Percentiles rank a stretch among this genome's conserved stretches.
These are phyloP conservation scores for Thielaviopsis populi DNA, from an alignment of 2,329 filamentous ascomycete species.

Conservation along the genomic window DNA sequence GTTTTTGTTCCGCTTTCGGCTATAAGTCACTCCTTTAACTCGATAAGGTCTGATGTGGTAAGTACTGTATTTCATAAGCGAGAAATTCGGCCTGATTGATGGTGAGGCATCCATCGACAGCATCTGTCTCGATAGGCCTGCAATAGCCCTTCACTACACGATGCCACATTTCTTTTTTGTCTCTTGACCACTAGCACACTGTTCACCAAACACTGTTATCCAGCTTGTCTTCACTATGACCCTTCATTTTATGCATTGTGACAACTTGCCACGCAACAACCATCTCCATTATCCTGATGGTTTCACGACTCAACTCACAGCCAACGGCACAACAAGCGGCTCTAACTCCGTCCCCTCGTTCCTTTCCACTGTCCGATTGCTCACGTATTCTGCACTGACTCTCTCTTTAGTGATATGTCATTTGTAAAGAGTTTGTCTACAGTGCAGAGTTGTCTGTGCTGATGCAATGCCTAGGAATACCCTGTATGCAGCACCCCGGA, in stretches of 20 bases:
- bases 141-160: too few relatives aligned
- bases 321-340: not conserved
- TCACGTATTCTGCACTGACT: not conserved
- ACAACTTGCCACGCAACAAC: not conserved
- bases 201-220: not conserved
- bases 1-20: not conserved
- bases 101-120: too few relatives aligned
- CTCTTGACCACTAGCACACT: not conserved
- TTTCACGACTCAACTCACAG: not conserved
- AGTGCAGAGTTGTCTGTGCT: constrained; percentile 4
- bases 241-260: not conserved
- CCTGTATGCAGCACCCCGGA: constrained; percentile 1
- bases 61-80: not conserved
- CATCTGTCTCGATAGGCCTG: too few relatives aligned
- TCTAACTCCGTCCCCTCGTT: too few relatives aligned
- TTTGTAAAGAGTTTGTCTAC: constrained; percentile 3
- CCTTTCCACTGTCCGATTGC: not conserved
- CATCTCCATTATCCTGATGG: not conserved
- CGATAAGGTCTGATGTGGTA: not conserved
- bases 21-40: not conserved
- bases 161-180: not conserved
- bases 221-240: not conserved
- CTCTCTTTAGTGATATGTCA: not conserved
- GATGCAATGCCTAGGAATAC: constrained; percentile 8
- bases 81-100: too few relatives aligned